Evolutionary conservation across 2,329 filamentous ascomycete genomes (phyloP), one percentile per base, ranked within the genome.

Genomic region (Verticillium longisporum): DNA sequence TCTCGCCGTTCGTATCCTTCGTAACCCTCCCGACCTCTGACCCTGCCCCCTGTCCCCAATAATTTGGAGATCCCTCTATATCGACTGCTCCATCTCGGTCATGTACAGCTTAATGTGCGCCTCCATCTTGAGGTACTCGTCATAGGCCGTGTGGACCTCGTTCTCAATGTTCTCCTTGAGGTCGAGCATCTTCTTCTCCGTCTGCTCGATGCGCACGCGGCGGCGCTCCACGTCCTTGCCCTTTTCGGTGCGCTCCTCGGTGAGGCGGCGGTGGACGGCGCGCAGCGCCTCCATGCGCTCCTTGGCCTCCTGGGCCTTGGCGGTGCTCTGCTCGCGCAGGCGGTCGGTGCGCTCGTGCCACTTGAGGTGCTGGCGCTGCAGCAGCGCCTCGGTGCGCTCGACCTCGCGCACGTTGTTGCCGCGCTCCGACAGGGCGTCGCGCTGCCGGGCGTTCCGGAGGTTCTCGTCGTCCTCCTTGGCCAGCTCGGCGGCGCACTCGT

Each of bases 161-260:
- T 89, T 93, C 72, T 98, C 94, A 65, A 99, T 97, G 69, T 95
- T 96, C 73, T 98, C 95, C 72, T 97, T 98, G 67, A 99, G 83
- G 75, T 99, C 95, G 56, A 90, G 87, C 94, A 98, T 99, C 93
- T 98, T 98, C 80, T 98, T 98, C 83, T 98, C 94, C 9, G 92
- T 97, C 79, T 97, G 92, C 77, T 99, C 95, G 65, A 99, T 98
- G 63, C 93, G 83, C n/a, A 97, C 91, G 67, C 91, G 86, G 68
- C 93, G 83, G 71, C 90, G 87, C 79, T 99, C 95, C 78, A 98
- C 96, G 71, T 98, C 94, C 61, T 91, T 88, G 37, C 89, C 88
- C 77, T 96, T 96, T 60, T 95, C 91, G 1, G 84, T 85, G 64
- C 93, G 83, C 80, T 99, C 94, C 70, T 94, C 90, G 0, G 89